Evolutionary conservation across 805 yeast genomes (phyloP), one percentile per base, ranked within the genome.

Genomic region (Zygosaccharomyces bisporus): DNA sequence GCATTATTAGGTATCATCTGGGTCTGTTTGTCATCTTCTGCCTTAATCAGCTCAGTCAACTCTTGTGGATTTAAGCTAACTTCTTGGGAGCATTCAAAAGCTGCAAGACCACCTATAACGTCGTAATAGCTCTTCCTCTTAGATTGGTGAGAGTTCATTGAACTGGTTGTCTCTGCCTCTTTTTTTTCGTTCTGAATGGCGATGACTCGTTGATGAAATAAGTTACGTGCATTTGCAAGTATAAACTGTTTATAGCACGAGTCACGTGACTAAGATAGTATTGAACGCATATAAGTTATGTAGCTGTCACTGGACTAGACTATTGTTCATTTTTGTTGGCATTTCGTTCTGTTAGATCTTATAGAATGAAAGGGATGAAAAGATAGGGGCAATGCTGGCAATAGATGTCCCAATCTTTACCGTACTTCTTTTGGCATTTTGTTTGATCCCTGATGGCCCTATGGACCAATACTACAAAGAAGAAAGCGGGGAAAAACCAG

Each of bases 401-500:
- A 69, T 90, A 93, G 62, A 77, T 78, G 50, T 78, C 84, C 97
- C 97, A 93, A 69, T 93, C 99, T 34, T 79, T 83, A 35, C 98
- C 98, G 60, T 93, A 93, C 72, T 93, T 93, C 64, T 70, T 74
- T 55, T 74, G 77, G 68, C 97, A 88, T 66, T 91, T 88, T 51
- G 80, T 76, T 53, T 82, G 77, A 70, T 93, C 99, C 71, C 99
- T 83, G 53, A 73, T 64, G 34, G 95, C 88, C 69, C 99, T 83
- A 69, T 93, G 99, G 36, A 82, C 67, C 63, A 93, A 78, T 50
- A 89, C 96, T 55, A 83, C 69, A 50, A 89, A 78, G 80, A 88
- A 93, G 72, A 93, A 93, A 17, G 73, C 71, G 3, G 99, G 97
- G 80, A 84, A 91, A 69, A 93, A 93, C 91, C 95, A 93, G 34